These are phyloP conservation scores for Apophysomyces variabilis DNA, from an alignment of 371 early-diverging fungal genomes.

Conservation along the genomic window DNA sequence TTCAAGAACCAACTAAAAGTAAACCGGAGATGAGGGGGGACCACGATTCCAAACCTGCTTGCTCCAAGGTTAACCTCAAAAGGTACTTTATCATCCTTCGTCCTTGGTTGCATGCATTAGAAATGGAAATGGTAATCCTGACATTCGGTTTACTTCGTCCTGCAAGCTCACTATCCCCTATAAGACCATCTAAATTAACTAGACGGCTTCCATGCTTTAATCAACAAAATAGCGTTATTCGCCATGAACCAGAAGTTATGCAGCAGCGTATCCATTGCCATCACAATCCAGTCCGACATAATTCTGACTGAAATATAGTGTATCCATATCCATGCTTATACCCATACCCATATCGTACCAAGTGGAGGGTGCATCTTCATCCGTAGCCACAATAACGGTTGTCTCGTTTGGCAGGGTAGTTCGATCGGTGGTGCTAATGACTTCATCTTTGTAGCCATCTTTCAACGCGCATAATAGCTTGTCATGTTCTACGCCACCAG, in stretches of 20 bases:
- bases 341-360: slow-evolving; percentile 8
- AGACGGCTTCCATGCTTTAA: too few relatives aligned
- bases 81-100: too few relatives aligned
- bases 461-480: slow-evolving; percentile 26
- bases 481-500: background rate
- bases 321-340: background rate
- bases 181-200: too few relatives aligned
- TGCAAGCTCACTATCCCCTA: too few relatives aligned
- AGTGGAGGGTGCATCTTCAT: background rate
- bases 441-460: slow-evolving; percentile 50
- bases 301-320: background rate
- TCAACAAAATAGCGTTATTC: too few relatives aligned
- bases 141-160: too few relatives aligned
- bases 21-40: too few relatives aligned
- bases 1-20: too few relatives aligned
- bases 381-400: background rate
- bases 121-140: too few relatives aligned
- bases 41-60: too few relatives aligned
- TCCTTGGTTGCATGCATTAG: too few relatives aligned
- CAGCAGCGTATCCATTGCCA: slow-evolving; percentile 10
- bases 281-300: slow-evolving; percentile 6
- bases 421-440: slow-evolving; percentile 8
- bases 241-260: background rate
- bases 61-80: too few relatives aligned
- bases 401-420: background rate